phyloP scores from a whole-genome alignment of 768 basidiomycete genomes.

The Amanita molliuscula region DNA sequence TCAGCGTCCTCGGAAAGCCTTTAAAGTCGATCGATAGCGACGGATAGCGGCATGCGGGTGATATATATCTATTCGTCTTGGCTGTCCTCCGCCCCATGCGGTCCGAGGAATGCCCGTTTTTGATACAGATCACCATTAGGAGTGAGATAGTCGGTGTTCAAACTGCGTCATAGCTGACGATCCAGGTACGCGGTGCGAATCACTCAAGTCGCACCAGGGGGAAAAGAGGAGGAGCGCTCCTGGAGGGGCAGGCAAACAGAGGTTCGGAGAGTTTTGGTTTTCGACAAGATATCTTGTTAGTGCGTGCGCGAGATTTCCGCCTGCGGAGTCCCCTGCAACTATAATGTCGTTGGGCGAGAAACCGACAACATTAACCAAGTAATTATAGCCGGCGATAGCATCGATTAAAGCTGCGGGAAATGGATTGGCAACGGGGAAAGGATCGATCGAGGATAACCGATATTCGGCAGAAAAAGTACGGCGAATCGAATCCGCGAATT shows the following conservation, averaged over 20 bases:
- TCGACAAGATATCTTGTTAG: conserved; percentile 26
- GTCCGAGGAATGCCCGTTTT: conserved; percentile 25
- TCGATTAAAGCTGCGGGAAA: conserved; percentile 49
- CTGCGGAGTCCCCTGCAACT: conserved; percentile 44
- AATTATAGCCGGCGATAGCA: conserved; percentile 37
- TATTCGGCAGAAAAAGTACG: conserved; percentile 62
- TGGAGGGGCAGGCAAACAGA: conserved; percentile 14
- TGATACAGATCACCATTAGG: conserved; percentile 13
- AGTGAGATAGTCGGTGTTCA: background rate
- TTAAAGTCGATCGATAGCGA: conserved; percentile 23
- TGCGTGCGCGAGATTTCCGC: conserved; percentile 36
- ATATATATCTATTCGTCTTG: conserved; percentile 32
- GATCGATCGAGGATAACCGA: conserved; percentile 42
- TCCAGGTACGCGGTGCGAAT: conserved; percentile 25
- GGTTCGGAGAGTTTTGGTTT: conserved; percentile 16
- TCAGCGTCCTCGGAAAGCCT: conserved; percentile 41
- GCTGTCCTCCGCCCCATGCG: conserved; percentile 27
- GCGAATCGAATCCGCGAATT: conserved; percentile 28
- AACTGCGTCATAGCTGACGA: background rate
- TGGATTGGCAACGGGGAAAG: conserved; percentile 25
- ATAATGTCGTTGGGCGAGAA: conserved; percentile 35
- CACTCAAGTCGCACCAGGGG: conserved; percentile 45
- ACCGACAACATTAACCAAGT: conserved; percentile 33
- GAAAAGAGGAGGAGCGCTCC: conserved; percentile 27
- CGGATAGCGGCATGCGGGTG: conserved; percentile 30